These are phyloP conservation scores for Aspergillus sp. DNA, from an alignment of 2,329 filamentous ascomycete genomes.

Conservation along the genomic window DNA sequence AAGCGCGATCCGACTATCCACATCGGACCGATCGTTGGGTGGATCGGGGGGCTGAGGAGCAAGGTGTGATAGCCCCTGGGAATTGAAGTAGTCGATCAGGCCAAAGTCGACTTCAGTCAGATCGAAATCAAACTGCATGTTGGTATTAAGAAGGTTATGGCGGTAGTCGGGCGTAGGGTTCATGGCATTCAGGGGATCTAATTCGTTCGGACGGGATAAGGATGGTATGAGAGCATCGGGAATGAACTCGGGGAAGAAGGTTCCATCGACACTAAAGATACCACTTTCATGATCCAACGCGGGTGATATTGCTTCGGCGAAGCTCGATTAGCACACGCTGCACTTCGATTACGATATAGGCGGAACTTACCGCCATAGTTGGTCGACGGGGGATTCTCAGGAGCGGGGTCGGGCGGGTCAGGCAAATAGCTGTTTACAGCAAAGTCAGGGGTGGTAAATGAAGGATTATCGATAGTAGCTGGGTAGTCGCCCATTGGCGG, in stretches of 20 bases:
- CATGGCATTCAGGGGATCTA: constrained; percentile 19
- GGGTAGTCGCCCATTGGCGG: constrained; percentile 13
- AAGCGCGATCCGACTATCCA: constrained; percentile 30
- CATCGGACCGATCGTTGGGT: constrained; percentile 22
- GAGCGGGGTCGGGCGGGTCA: neutral
- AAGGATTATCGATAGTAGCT: constrained; percentile 10
- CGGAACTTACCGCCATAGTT: constrained; percentile 20
- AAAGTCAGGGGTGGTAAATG: constrained; percentile 16
- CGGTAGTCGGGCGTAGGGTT: constrained; percentile 26
- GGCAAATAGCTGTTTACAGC: constrained; percentile 14
- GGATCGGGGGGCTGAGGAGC: constrained; percentile 15
- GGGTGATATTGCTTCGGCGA: constrained; percentile 21
- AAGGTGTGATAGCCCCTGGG: constrained; percentile 15
- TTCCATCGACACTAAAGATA: constrained; percentile 32
- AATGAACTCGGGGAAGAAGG: constrained; percentile 35
- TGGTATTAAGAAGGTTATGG: constrained; percentile 24
- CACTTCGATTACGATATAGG: neutral
- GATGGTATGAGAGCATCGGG: constrained; percentile 31
- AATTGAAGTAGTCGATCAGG: constrained; percentile 31
- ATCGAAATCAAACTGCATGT: constrained; percentile 27
- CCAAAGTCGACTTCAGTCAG: constrained; percentile 34
- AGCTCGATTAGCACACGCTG: neutral
- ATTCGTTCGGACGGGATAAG: constrained; percentile 26
- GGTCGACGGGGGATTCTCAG: constrained; percentile 7
- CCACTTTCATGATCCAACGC: constrained; percentile 31